Evolutionary conservation across 768 basidiomycete genomes (phyloP).

Genomic region (Boletus subcaerulescens): DNA sequence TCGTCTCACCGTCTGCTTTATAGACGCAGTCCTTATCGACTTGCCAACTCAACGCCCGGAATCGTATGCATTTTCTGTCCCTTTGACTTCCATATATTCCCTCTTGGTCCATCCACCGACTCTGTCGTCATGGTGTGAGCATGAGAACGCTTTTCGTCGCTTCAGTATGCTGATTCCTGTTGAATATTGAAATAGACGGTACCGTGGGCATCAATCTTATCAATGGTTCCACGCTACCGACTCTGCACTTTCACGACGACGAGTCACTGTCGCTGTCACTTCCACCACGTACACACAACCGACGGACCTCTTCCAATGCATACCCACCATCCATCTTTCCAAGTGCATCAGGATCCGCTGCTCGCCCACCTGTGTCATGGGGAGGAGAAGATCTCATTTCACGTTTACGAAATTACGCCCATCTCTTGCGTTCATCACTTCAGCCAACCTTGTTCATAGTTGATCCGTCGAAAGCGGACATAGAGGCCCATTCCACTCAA

Average conservation of each 20-base stretch:
- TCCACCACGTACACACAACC: slow-evolving; percentile 35
- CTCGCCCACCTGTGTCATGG: slow-evolving; percentile 57
- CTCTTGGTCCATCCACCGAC: slow-evolving; percentile 82
- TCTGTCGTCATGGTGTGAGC: slow-evolving; percentile 78
- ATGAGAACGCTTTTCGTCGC: neutral
- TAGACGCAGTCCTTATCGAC: slow-evolving; percentile 84
- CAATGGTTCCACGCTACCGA: slow-evolving; percentile 81
- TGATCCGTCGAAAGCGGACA: slow-evolving; percentile 90
- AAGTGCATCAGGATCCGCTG: slow-evolving; percentile 39
- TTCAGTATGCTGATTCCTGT: neutral
- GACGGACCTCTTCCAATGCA: slow-evolving; percentile 41
- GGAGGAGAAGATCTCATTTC: slow-evolving; percentile 85
- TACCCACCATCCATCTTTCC: slow-evolving; percentile 65
- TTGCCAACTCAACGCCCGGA: slow-evolving; percentile 80
- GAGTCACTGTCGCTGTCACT: slow-evolving; percentile 80
- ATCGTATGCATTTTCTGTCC: slow-evolving; percentile 95
- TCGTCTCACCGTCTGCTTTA: slow-evolving; percentile 5
- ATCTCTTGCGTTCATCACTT: slow-evolving; percentile 80
- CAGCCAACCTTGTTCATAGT: slow-evolving; percentile 86
- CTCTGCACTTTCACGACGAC: slow-evolving; percentile 95
- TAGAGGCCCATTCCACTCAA: slow-evolving; percentile 85
- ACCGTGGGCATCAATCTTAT: slow-evolving; percentile 87
- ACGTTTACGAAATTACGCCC: slow-evolving; percentile 71
- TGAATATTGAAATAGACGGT: slow-evolving; percentile 54
- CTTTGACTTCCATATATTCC: slow-evolving; percentile 85